Base-by-base conservation (phyloP, 1,284 basidiomycete genomes). In the Apiotrichum laibachii region DNA sequence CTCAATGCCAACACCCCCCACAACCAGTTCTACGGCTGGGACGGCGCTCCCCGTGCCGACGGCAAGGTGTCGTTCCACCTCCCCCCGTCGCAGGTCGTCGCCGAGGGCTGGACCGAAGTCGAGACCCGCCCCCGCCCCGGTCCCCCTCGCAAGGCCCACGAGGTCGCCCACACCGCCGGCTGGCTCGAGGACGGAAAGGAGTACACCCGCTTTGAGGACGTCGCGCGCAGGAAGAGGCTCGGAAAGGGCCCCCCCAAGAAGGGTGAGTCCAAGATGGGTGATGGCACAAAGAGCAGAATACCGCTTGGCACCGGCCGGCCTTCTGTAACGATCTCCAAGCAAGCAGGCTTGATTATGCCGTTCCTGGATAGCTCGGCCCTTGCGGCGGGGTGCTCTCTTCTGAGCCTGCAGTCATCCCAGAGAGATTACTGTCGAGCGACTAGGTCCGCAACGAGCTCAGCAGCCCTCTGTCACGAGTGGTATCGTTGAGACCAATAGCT, bases 241-340 rank as follows among this genome's bases (percentile, higher is more conserved):
- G 75, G 74, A 22, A 71, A 71, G 64, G 71, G 70, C 33, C 71
- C 75, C 31, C 75, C 75, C 53, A 75, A 71, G 71, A 77, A 76
- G 69, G 76, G 74, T 74, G 58, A 72, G 75, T 69, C n/a, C 26
- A 7, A 31, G 26, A 31, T n/a, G n/a, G n/a, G n/a, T n/a, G n/a
- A n/a, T n/a, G n/a, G n/a, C n/a, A n/a, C n/a, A n/a, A n/a, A n/a
- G n/a, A n/a, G n/a, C n/a, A n/a, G n/a, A n/a, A n/a, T n/a, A n/a
- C n/a, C n/a, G n/a, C n/a, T n/a, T n/a, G n/a, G n/a, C n/a, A n/a
- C n/a, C n/a, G n/a, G n/a, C n/a, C n/a, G n/a, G n/a, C n/a, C n/a
- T n/a, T n/a, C n/a, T n/a, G n/a, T n/a, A n/a, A n/a, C n/a, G n/a
- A n/a, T n/a, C n/a, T n/a, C n/a, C n/a, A n/a, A n/a, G n/a, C n/a